These are phyloP conservation scores for Tricholoma flavovirens DNA, from an alignment of 768 basidiomycete genomes.

Conservation along the genomic window DNA sequence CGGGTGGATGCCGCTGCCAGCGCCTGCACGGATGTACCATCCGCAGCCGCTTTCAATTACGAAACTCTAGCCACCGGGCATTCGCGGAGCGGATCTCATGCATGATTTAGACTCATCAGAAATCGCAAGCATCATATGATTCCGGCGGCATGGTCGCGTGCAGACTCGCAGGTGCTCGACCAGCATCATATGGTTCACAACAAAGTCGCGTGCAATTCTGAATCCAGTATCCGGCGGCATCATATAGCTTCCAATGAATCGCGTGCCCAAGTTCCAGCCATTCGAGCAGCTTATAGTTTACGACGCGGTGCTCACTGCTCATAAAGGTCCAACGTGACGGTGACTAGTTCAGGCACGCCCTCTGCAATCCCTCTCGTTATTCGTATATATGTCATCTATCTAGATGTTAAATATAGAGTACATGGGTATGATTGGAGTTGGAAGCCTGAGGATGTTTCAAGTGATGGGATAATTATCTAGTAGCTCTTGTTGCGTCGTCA, in stretches of 20 bases:
- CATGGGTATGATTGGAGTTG: neutral
- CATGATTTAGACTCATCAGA: neutral
- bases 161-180: no score
- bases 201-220: neutral
- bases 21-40: slow-evolving; percentile 12
- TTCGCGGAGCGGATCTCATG: neutral
- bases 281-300: neutral
- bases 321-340: no score
- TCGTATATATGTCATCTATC: neutral
- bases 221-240: no score
- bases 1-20: slow-evolving; percentile 14
- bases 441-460: no score
- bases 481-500: slow-evolving; percentile 42
- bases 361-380: no score
- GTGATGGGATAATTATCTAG: slow-evolving; percentile 4
- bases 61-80: slow-evolving; percentile 19
- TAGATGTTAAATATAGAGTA: neutral
- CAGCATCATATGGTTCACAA: no score
- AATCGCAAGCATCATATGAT: no score
- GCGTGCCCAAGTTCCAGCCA: no score
- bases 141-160: no score
- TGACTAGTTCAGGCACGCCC: no score
- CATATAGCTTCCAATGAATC: no score
- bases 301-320: no score
- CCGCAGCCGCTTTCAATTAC: slow-evolving; percentile 23